These are phyloP conservation scores for Aspergillus cavernicola DNA, from an alignment of 495 filamentous ascomycete genomes.

Conservation along the genomic window DNA sequence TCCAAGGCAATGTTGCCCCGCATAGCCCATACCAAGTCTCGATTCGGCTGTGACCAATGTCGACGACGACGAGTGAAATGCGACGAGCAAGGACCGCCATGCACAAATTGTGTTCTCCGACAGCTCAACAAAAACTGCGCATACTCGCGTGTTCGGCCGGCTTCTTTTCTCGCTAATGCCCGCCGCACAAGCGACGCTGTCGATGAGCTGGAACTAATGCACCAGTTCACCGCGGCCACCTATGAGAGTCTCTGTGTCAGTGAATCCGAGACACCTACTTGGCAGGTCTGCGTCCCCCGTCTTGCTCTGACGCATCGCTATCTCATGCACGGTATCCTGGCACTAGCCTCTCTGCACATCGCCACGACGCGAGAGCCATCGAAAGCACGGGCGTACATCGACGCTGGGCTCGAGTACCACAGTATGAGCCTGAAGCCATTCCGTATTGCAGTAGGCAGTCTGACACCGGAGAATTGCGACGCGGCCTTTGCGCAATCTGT, in stretches of 20 bases:
- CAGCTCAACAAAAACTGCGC: slow-evolving; percentile 19
- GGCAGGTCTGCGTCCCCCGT: slow-evolving; percentile 36
- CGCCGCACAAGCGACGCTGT: slow-evolving; percentile 3
- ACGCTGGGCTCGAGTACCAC: slow-evolving; percentile 39
- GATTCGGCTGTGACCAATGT: slow-evolving; percentile 47
- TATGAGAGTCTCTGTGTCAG: slow-evolving; percentile 21
- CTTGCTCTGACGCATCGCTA: slow-evolving; percentile 43
- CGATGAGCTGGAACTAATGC: slow-evolving; percentile 25
- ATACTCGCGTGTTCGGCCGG: slow-evolving; percentile 20
- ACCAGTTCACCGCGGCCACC: slow-evolving; percentile 24
- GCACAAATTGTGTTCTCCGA: slow-evolving; percentile 26
- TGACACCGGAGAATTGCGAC: slow-evolving; percentile 40
- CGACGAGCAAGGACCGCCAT: slow-evolving; percentile 28
- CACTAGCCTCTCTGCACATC: slow-evolving; percentile 49
- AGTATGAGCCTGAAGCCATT: slow-evolving; percentile 39
- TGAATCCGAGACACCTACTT: slow-evolving; percentile 20
- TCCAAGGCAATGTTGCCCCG: background rate
- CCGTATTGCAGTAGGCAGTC: slow-evolving; percentile 36
- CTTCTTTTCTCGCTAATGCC: slow-evolving; percentile 5
- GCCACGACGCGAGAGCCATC: slow-evolving; percentile 21
- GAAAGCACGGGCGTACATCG: background rate
- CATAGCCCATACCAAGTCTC: slow-evolving; percentile 44
- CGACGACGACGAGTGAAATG: slow-evolving; percentile 46
- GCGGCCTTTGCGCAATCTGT: slow-evolving; percentile 48
- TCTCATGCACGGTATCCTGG: slow-evolving; percentile 50